Conservation (phyloP, 306 rosid species). For the Dicorynia guianensis region DNA sequence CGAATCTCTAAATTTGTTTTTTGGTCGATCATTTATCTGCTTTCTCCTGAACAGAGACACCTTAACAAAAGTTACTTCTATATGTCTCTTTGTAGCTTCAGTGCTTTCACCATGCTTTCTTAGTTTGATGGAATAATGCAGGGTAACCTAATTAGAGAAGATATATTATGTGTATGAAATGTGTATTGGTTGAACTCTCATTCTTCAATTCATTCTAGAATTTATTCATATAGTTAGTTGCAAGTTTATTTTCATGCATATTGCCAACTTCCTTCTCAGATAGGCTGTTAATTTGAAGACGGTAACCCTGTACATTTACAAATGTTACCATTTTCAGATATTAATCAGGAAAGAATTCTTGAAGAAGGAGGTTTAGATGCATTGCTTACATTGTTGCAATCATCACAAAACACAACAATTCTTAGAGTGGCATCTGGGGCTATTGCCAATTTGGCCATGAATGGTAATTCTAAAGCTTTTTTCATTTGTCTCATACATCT, state of each 20-base stretch:
- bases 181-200: not conserved
- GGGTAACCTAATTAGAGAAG: not conserved
- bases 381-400: constrained; percentile 61
- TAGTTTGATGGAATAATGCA: not conserved
- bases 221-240: not conserved
- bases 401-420: constrained; percentile 66
- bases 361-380: constrained; percentile 79
- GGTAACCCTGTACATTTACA: not conserved
- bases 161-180: not conserved
- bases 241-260: not conserved
- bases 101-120: not conserved
- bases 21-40: not conserved
- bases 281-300: not conserved
- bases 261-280: not conserved
- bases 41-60: not conserved
- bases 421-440: constrained; percentile 82
- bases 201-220: constrained; percentile 9
- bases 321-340: constrained; percentile 51
- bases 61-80: not conserved
- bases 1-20: not conserved
- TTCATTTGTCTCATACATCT: not conserved
- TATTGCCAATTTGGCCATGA: constrained; percentile 80
- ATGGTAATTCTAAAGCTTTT: constrained; percentile 52
- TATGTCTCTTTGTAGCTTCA: not conserved
- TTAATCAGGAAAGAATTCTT: constrained; percentile 69